Evolutionary conservation across 164 flowering plant genomes (phyloP).

Genomic region (Vitis riparia): DNA sequence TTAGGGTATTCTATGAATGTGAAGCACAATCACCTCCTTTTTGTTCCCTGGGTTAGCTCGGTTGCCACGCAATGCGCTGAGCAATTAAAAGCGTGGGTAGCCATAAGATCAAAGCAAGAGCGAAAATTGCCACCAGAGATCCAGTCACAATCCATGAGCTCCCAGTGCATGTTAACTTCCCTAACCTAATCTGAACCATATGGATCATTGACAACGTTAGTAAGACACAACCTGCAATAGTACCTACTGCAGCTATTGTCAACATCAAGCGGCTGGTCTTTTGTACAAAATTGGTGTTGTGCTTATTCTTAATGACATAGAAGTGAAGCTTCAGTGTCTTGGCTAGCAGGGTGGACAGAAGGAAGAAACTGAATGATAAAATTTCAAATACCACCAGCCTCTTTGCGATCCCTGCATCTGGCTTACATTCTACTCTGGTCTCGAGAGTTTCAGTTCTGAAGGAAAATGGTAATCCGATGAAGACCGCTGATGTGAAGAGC

Average conservation of each 20-base stretch:
- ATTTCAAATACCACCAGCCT: conserved; percentile 3
- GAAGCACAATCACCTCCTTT: too few relatives aligned
- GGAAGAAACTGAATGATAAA: conserved; percentile 8
- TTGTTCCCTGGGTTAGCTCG: too few relatives aligned
- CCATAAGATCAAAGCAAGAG: not conserved
- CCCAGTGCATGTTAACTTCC: conserved; percentile 3
- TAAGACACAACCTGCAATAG: conserved; percentile 1
- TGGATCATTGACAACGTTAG: conserved; percentile 6
- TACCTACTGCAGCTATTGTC: not conserved
- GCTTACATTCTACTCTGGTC: not conserved
- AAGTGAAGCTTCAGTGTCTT: conserved; percentile 2
- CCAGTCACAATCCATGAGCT: not conserved
- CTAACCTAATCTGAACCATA: conserved; percentile 6
- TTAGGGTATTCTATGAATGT: too few relatives aligned
- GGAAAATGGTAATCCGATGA: conserved; percentile 4
- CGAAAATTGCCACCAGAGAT: not conserved
- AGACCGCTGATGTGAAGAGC: conserved; percentile 3
- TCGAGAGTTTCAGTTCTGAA: not conserved
- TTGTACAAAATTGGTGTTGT: too few relatives aligned
- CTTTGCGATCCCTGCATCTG: not conserved
- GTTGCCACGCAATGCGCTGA: too few relatives aligned
- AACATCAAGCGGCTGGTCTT: not conserved
- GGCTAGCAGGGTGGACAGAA: conserved; percentile 7
- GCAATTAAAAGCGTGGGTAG: not conserved
- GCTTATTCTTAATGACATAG: not conserved